These are phyloP conservation scores for Globisporangium parvum DNA, from an alignment of 352 stramenopile genomes.

Conservation along the genomic window DNA sequence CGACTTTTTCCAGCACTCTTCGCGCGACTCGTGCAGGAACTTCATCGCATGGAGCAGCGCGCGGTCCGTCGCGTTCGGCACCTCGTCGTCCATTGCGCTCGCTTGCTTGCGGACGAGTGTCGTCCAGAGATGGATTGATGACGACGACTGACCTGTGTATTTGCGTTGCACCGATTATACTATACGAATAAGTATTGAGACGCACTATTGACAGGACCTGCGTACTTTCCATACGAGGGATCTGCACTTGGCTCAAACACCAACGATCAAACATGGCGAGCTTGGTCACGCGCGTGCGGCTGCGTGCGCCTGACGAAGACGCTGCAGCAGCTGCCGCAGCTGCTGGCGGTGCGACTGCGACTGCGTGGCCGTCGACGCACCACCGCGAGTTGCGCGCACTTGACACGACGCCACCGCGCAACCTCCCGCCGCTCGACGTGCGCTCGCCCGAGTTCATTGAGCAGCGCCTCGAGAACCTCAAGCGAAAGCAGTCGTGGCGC, in stretches of 20 bases:
- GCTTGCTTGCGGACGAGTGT: too few relatives aligned
- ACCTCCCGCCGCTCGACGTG: conserved; percentile 55
- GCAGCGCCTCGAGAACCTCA: conserved; percentile 83
- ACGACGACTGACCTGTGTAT: too few relatives aligned
- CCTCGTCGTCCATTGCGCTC: conserved; percentile 10
- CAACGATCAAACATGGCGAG: neutral
- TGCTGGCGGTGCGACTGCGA: neutral
- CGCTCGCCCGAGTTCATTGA: conserved; percentile 79
- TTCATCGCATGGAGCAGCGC: conserved; percentile 44
- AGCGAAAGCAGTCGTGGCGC: conserved; percentile 53
- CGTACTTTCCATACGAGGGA: too few relatives aligned
- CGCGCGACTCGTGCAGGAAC: conserved; percentile 74
- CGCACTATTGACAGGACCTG: too few relatives aligned
- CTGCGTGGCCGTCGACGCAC: conserved; percentile 19
- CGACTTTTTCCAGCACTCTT: conserved; percentile 83
- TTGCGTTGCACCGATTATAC: too few relatives aligned
- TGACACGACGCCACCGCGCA: conserved; percentile 15
- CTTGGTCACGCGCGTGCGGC: conserved; percentile 44
- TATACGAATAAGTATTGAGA: too few relatives aligned
- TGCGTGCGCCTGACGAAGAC: conserved; percentile 60
- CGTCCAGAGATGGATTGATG: too few relatives aligned
- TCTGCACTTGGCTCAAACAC: too few relatives aligned
- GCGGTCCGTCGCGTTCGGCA: conserved; percentile 26
- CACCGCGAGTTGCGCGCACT: conserved; percentile 9
- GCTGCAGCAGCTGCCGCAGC: neutral